phyloP scores from a whole-genome alignment of 768 basidiomycete genomes.

The Lactifluus volemus region DNA sequence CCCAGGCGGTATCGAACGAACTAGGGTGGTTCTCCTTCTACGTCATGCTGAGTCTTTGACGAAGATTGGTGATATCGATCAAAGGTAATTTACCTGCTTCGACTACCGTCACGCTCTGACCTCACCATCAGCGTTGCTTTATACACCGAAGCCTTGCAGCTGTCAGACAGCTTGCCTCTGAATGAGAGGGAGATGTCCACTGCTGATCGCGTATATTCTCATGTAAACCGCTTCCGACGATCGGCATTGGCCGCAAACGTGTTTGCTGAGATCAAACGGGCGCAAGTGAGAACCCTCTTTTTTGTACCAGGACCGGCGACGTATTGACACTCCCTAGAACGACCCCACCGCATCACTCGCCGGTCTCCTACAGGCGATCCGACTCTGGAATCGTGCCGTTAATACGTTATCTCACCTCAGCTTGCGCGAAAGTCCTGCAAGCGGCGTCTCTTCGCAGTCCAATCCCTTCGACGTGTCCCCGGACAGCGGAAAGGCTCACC shows the following conservation, averaged over 20 bases:
- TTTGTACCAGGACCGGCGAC: neutral
- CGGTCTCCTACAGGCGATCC: conserved; percentile 57
- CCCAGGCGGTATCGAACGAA: conserved; percentile 42
- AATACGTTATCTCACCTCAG: conserved; percentile 56
- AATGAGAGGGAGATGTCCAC: conserved; percentile 44
- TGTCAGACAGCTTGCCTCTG: conserved; percentile 34
- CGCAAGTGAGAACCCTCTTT: conserved; percentile 37
- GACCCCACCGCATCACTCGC: conserved; percentile 49
- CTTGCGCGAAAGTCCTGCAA: conserved; percentile 27
- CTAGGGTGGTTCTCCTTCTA: conserved; percentile 47
- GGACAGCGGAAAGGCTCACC: conserved; percentile 36
- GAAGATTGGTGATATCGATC: conserved; percentile 43
- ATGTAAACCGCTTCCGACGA: conserved; percentile 53
- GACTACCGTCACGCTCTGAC: neutral
- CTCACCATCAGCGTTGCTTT: conserved; percentile 32
- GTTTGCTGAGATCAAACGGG: conserved; percentile 58
- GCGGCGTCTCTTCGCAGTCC: conserved; percentile 28
- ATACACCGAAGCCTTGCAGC: conserved; percentile 51
- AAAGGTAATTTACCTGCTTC: conserved; percentile 39
- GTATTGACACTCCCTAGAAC: conserved; percentile 36
- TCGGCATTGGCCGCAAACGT: conserved; percentile 66
- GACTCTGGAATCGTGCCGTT: conserved; percentile 73
- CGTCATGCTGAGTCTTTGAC: conserved; percentile 61
- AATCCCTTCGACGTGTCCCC: conserved; percentile 53
- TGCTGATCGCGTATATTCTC: conserved; percentile 46